Evolutionary conservation across 140 eudicot species (phyloP), one percentile per base, ranked within the genome.

Genomic region (Cichorium intybus): DNA sequence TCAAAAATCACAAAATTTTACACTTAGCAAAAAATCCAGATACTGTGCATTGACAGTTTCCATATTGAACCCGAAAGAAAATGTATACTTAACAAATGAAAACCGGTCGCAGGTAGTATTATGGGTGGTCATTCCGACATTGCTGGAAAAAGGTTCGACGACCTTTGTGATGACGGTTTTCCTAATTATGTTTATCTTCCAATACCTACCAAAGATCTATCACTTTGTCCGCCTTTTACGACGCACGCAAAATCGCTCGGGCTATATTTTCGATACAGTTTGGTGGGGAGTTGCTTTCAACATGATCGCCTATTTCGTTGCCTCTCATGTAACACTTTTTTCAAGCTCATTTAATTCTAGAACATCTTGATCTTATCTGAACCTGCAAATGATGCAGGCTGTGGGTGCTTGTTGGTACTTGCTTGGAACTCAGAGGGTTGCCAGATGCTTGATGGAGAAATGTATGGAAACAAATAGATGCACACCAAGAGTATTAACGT

Each of bases 231-330:
- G 87, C 71, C 85, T 86, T 43, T 78, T 89, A 62, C 85, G 95
- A 16, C 90, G 99, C 1, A 94, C 86, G 97, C 99, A 94, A 67
- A 86, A 82, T 31, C 82, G 88, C 54, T 88, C 99, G 7, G 95
- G 99, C 57, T 89, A 88, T 68, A 83, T 94, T 22, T 94, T 94
- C 23, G 95, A 95, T 1, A 88, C 99, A 5, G 84, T 94, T 69
- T 94, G 99, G 99, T 94, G 99, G 99, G 99, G 99, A n/a, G 86
- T 94, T 55, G 99, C 95, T 59, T 97, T 94, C 76, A 89, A 94
- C 56, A 14, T 94, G 81, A 86, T 94, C 43, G 99, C 95, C 3
- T 94, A 94, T 58, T 94, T 89, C 9, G 97, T 94, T 41, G 99
- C 97, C 47, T 84, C 99, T 43, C 99, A 94, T 63, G 99, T 94